Evolutionary conservation across 2,329 filamentous ascomycete genomes (phyloP), one percentile per base, ranked within the genome.

Genomic region (Arthrobotrys conoides): DNA sequence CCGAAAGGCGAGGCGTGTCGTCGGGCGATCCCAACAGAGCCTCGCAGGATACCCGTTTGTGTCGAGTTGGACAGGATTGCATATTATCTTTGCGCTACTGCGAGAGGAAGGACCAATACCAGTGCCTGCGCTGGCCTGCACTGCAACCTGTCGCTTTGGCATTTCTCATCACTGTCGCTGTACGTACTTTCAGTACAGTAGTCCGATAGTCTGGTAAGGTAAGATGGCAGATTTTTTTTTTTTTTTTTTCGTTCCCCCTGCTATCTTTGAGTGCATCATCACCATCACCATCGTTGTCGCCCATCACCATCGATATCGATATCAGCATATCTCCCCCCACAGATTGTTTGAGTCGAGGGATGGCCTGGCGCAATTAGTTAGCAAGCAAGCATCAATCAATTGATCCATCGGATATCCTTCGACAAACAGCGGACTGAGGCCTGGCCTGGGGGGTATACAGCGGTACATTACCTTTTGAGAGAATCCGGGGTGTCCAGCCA

Each of bases 401-500:
- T 20, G 44, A 41, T 14, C 12, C 4, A 27, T 46, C 8, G 41
- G 67, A 49, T 66, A 68, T 55, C 48, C 64, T 67, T 68, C 49
- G 64, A 68, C 48, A 53, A 51, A 68, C 48, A 57, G 48, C 38
- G 59, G 63, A 67, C 36, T 65, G 49, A 67, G 66, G 57, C 36
- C 57, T 44, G 33, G 27, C 44, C 44, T 12, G 61, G 27, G 27
- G 27, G 27, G 27, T 30, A 30, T 30, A 30, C 27, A 3, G 49
- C n/a, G 46, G 48, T 51, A 24, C 10, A 24, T 14, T 51, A 48
- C 53, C 30, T 30, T 30, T 33, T 61, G 64, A 68, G 65, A 55
- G 73, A 77, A 77, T 77, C 73, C 68, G 73, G 73, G 67, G 73
- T 71, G 68, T 77, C 68, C 73, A 71, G 68, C 73, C 73, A 77